These are phyloP conservation scores for Picea glauca DNA, from an alignment of 75 land plant genomes.

Conservation along the genomic window DNA sequence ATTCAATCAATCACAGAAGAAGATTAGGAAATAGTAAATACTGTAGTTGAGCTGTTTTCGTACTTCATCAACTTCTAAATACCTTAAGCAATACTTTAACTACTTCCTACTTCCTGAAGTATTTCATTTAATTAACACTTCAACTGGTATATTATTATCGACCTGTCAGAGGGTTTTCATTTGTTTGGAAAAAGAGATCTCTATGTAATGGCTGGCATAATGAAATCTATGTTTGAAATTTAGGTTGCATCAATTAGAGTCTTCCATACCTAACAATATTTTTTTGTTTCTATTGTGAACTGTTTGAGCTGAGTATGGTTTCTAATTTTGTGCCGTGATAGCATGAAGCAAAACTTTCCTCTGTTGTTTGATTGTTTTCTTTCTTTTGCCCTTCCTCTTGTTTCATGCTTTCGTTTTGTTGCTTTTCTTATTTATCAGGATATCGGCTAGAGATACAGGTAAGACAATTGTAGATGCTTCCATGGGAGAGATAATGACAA, in stretches of 20 bases:
- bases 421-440: slow-evolving; percentile 18
- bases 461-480: slow-evolving; percentile 95
- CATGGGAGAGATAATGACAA: slow-evolving; percentile 93
- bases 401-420: background rate
- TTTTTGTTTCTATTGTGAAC: background rate
- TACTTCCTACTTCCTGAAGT: background rate
- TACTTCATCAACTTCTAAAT: background rate
- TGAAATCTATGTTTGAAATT: background rate
- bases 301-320: background rate
- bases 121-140: background rate
- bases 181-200: too few relatives aligned
- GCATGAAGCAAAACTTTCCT: too few relatives aligned
- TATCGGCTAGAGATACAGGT: slow-evolving; percentile 90
- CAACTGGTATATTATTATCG: too few relatives aligned
- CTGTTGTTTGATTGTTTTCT: background rate
- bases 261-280: background rate
- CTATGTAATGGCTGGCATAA: too few relatives aligned
- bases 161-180: too few relatives aligned
- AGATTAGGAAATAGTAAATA: background rate
- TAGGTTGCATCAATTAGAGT: background rate
- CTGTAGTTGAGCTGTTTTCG: background rate
- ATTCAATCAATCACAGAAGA: background rate
- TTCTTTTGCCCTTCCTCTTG: background rate
- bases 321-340: background rate
- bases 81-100: background rate